Base-by-base conservation (phyloP, 495 filamentous ascomycete genomes). In the Thermothielavioides terrestris region DNA sequence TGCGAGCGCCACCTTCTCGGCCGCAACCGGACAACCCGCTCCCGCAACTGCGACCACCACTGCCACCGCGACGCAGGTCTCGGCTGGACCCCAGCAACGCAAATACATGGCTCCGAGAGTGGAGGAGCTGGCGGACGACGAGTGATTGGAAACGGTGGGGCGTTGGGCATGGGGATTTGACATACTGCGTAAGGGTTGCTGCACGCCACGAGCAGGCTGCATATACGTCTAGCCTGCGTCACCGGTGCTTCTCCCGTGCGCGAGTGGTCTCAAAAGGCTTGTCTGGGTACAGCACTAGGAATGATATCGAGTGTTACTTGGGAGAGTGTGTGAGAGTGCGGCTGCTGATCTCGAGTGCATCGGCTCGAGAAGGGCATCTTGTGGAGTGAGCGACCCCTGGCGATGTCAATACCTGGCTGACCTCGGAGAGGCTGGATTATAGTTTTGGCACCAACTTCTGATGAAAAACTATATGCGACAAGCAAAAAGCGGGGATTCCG, bases 121-220 rank as follows among this genome's bases (percentile, higher is more conserved):
- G 6, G 83, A 88, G 61, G 84, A 88, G 55, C 71, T 79, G 7
- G 77, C 73, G 31, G 81, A 85, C 55, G 83, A 83, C 60, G 71
- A 71, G 58, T 46, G 42, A 61, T 26, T 35, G 17, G 7, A 15
- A 17, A 43, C 14, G 22, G 20, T 2, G n/a, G 36, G 4, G 9
- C n/a, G n/a, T n/a, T n/a, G n/a, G n/a, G n/a, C n/a, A n/a, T n/a
- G n/a, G n/a, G n/a, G n/a, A n/a, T 26, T 10, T 18, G 42, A 8
- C 5, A 14, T 3, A 35, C 10, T 42, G 9, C 1, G 28, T 12
- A 11, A 25, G 34, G 25, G 34, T 37, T 31, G 32, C 3, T 21
- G 45, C 45, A 30, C 34, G 3, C 12, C 22, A 12, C n/a, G n/a
- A 9, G 6, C 6, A 17, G 34, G 22, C 15, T 6, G 15, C 11